A percentile compares a stretch with the other conserved stretches of the same genome.
phyloP scores from a whole-genome alignment of 73 alveolate genomes.

The Effrenium voratum region DNA sequence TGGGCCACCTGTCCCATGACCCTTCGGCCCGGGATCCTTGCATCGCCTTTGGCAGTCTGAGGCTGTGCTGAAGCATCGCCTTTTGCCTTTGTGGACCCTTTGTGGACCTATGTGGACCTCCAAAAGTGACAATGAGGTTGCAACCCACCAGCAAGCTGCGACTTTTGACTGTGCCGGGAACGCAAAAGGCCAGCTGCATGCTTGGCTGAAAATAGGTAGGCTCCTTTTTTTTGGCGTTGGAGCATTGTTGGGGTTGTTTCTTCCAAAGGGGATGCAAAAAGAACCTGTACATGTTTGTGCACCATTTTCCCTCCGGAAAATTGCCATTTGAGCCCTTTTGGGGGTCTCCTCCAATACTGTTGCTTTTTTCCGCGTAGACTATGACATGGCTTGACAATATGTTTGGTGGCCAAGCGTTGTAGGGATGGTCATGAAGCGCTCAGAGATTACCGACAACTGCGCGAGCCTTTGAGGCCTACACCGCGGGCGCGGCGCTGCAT shows the following conservation, averaged over 20 bases:
- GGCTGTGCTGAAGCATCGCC: neutral
- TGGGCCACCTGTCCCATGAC: slow-evolving; percentile 83
- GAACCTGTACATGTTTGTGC: neutral
- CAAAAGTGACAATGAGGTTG: neutral
- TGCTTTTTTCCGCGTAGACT: neutral
- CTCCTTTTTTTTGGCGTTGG: too few relatives aligned
- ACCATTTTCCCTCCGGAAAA: neutral
- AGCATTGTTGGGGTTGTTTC: too few relatives aligned
- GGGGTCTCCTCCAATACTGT: neutral
- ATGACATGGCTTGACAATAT: neutral
- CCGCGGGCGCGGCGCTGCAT: slow-evolving; percentile 50
- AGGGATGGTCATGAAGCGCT: neutral
- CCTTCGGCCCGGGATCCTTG: slow-evolving; percentile 33
- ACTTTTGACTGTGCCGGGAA: neutral
- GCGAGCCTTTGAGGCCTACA: neutral
- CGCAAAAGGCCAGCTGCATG: neutral
- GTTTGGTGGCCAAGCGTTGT: neutral
- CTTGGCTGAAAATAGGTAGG: too few relatives aligned
- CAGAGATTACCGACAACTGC: neutral
- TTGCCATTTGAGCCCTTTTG: neutral
- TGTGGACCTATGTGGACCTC: neutral
- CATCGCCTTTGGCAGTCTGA: too few relatives aligned
- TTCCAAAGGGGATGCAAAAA: too few relatives aligned
- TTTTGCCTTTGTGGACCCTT: neutral
- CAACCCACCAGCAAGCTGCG: neutral